Evolutionary conservation across 495 filamentous ascomycete genomes (phyloP).

Genomic region (Beverwykella pulmonaria): DNA sequence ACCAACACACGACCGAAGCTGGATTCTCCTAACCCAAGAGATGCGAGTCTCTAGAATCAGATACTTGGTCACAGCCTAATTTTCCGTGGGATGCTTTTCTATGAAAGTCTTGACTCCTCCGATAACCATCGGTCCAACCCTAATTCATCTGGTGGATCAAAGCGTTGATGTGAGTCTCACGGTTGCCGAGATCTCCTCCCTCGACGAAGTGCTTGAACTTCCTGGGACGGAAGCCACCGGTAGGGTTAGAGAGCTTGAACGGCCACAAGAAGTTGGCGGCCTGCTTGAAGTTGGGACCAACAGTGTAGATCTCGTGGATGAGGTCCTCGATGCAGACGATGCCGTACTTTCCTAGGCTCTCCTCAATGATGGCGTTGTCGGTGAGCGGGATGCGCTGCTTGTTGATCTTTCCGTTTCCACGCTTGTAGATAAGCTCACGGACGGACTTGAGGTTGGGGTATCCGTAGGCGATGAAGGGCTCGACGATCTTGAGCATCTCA

Average conservation of each 20-base stretch:
- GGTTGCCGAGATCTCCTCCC: constrained; percentile 97
- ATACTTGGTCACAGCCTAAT: background rate
- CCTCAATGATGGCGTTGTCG: constrained; percentile 97
- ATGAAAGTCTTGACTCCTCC: background rate
- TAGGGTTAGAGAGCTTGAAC: constrained; percentile 99
- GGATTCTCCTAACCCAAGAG: constrained; percentile 4
- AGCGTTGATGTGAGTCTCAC: constrained; percentile 96
- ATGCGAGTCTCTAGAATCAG: background rate
- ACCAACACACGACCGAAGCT: background rate
- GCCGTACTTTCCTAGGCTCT: constrained; percentile 92
- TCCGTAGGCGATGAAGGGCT: constrained; percentile 97
- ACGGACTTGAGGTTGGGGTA: constrained; percentile 99
- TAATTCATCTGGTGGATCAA: constrained; percentile 99
- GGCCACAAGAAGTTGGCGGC: constrained; percentile 99
- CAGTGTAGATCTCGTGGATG: constrained; percentile 98
- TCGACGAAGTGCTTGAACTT: constrained; percentile 99
- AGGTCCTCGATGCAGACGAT: constrained; percentile 99
- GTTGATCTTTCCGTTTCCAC: constrained; percentile 57
- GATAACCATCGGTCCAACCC: constrained; percentile 28
- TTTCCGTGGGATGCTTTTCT: background rate
- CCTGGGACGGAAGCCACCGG: constrained; percentile 87
- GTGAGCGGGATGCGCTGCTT: constrained; percentile 95
- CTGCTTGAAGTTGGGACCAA: constrained; percentile 87
- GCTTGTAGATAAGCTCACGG: constrained; percentile 94
- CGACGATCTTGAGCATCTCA: constrained; percentile 97